Conservation (phyloP, 1,284 basidiomycete genomes). For the Bjerkandera adusta region DNA sequence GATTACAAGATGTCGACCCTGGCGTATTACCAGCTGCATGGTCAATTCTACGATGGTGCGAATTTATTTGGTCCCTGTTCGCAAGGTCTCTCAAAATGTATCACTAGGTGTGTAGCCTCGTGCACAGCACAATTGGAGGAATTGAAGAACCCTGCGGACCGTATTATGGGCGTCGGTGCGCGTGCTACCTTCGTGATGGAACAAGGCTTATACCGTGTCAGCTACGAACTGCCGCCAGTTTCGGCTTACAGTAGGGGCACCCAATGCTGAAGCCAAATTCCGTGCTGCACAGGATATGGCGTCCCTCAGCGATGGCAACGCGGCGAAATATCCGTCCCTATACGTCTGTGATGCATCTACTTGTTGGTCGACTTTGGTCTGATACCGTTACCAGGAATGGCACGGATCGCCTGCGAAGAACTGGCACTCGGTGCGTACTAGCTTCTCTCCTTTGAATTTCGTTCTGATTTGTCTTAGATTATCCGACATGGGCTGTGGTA, state of each 20-base stretch:
- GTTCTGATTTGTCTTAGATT: slow-evolving; percentile 38
- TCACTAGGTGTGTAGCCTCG: slow-evolving; percentile 57
- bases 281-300: slow-evolving; percentile 39
- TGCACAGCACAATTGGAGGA: slow-evolving; percentile 66
- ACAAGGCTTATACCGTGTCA: slow-evolving; percentile 22
- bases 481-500: slow-evolving; percentile 65
- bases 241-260: slow-evolving; percentile 61
- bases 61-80: slow-evolving; percentile 10
- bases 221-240: slow-evolving; percentile 54
- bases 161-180: slow-evolving; percentile 48
- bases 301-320: slow-evolving; percentile 34
- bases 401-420: slow-evolving; percentile 58
- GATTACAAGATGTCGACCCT: slow-evolving; percentile 46
- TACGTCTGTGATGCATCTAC: slow-evolving; percentile 39
- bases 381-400: slow-evolving; percentile 42
- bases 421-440: slow-evolving; percentile 57
- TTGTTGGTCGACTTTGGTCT: background rate
- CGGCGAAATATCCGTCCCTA: slow-evolving; percentile 47
- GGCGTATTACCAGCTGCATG: slow-evolving; percentile 52
- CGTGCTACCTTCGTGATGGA: background rate
- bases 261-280: slow-evolving; percentile 64
- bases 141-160: slow-evolving; percentile 44
- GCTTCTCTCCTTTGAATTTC: background rate
- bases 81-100: background rate
- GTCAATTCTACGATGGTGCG: slow-evolving; percentile 58